Evolutionary conservation across 2,329 filamentous ascomycete species (phyloP), one percentile per base, ranked within the genome.

Genomic region (Diplocarpon mali): DNA sequence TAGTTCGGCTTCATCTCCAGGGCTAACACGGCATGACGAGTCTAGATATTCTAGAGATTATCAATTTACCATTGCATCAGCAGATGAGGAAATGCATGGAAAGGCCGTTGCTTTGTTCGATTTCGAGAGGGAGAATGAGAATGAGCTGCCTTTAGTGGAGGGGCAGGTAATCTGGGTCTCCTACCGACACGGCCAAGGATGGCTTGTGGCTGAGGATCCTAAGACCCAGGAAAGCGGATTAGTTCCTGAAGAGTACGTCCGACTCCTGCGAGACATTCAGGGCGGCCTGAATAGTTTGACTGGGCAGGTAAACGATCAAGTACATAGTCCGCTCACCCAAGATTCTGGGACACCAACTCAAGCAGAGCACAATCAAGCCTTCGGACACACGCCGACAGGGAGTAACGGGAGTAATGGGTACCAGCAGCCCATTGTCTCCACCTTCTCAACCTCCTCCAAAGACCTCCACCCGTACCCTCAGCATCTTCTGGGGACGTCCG

Each of bases 81-180:
- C 89, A 5, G 92, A 96, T 62, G 90, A 96, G 66, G 88, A 96
- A 64, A 95, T 95, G 77, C 89, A 95, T 60, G 92, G 92, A 39
- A 95, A 94, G 62, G 89, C 88, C 10, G 86, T 98, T 24, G 92
- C 92, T 6, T 71, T 98, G 16, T 98, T 95, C 62, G 89, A 95
- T 62, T 98, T 98, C 65, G 81, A 81, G 56, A 78, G 89, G 28
- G 90, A 96, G 64, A 95, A 96, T 62, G 88, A 95, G 62, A 98
- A 96, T 61, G 92, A 98, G 64, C 69, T 98, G 46, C 87, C 88
- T 3, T 69, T 98, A 38, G 80, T 86, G 0, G 92, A 98, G 65
- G 92, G 92, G 5, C 92, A 98, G 60, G 86, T 95, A 46, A 95
- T 98, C 45, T 84, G 92, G 70, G 89, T 98, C 17, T 94, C 87